Base-by-base conservation (phyloP, 129 eudicot species). In the Tagetes patula region DNA sequence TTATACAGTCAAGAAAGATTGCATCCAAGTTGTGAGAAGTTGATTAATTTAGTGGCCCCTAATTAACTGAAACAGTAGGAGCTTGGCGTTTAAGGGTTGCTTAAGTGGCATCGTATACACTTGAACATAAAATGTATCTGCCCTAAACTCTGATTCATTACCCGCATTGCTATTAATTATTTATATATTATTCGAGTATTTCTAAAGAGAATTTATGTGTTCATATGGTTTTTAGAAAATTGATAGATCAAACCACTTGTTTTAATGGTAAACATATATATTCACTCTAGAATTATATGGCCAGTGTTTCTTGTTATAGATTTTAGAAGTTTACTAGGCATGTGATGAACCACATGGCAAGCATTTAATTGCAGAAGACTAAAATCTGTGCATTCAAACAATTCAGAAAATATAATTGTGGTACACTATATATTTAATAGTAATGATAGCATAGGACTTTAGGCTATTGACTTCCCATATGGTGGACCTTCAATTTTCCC, bases 331-430 rank as follows among this genome's bases (percentile, higher is more conserved):
- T 47, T 61, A 73, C 32, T 60, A 30, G 70, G 68, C 74, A 67
- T 75, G 80, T 75, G 73, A 46, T 38, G 66, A 75, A 65, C 12
- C 74, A 75, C 67, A 45, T 66, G 67, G 13, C 66, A 43, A 42
- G 67, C 67, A 75, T 75, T 42, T 42, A 75, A 66, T 42, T 10
- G 39, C 70, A 61, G 30, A 73, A 46, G 70, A 61, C 60, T 38
- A 62, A 33, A 33, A n/a, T 10, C 38, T 71, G 73, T 32, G 39
- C 37, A 54, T 38, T 11, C 3, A 11, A 56, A 66, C 38, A 31
- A 13, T 66, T 75, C 1, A 47, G 6, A 50, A 54, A 54, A n/a
- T 75, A 54, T 42, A 11, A 32, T 59, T 59, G 31, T 46, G 1
- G 45, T 45, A 46, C 59, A 12, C 59, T 7, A 12, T 32, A 32